A percentile compares a stretch with the other conserved stretches of the same genome.
phyloP scores from a whole-genome alignment of 1,284 basidiomycete genomes.

The Puccinia horiana region DNA sequence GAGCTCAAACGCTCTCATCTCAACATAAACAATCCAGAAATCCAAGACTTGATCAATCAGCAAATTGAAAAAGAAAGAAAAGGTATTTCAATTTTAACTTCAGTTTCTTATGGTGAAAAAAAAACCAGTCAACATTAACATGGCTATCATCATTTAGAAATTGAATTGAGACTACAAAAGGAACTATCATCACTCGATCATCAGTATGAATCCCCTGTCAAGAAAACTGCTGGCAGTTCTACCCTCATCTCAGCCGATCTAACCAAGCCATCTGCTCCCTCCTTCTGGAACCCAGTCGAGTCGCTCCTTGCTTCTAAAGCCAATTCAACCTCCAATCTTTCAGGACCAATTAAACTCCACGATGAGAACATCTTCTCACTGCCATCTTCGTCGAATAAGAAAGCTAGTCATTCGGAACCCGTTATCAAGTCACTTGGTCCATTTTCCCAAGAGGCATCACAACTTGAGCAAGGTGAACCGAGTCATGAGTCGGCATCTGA shows the following conservation, averaged over 20 bases:
- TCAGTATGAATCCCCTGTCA: constrained; percentile 29
- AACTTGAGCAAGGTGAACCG: not conserved
- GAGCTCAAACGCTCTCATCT: constrained; percentile 33
- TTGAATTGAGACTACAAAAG: constrained; percentile 24
- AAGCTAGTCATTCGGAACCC: constrained; percentile 14
- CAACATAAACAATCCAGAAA: constrained; percentile 23
- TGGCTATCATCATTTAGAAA: constrained; percentile 2
- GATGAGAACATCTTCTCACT: not conserved
- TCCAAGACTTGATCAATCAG: constrained; percentile 27
- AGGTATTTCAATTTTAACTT: not conserved
- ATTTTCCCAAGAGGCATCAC: not conserved
- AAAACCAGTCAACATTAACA: not conserved
- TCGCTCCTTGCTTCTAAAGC: not conserved
- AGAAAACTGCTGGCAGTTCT: constrained; percentile 1
- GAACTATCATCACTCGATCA: constrained; percentile 23
- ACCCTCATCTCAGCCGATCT: not conserved
- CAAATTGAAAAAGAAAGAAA: constrained; percentile 23
- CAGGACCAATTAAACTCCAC: not conserved
- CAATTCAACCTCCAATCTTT: not conserved
- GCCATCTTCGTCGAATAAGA: not conserved
- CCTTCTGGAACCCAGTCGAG: not conserved
- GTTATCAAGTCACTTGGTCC: not conserved
- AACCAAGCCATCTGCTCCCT: not conserved
- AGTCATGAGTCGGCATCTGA: constrained; percentile 25
- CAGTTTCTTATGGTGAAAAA: not conserved